Evolutionary conservation across 2,329 filamentous ascomycete genomes (phyloP).

Genomic region (Saccharata proteae): DNA sequence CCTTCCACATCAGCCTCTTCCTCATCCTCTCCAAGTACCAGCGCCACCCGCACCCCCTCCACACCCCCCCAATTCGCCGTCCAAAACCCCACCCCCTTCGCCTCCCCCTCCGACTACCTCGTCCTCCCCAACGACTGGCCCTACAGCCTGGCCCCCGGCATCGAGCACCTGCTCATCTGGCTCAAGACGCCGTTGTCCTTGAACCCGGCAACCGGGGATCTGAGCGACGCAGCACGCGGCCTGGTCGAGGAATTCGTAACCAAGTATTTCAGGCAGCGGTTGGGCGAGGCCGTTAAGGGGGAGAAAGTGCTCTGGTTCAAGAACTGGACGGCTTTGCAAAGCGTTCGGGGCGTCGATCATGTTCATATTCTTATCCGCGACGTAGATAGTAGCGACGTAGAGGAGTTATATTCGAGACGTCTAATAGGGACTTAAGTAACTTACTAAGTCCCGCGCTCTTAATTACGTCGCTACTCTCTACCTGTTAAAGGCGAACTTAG

Average conservation of each 20-base stretch:
- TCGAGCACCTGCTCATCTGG: conserved; percentile 47
- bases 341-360: conserved; percentile 46
- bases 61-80: conserved; percentile 23
- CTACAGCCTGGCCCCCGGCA: conserved; percentile 40
- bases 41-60: conserved; percentile 6
- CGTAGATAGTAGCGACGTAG: no score
- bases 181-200: conserved; percentile 21
- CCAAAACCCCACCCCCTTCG: conserved; percentile 40
- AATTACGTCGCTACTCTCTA: no score
- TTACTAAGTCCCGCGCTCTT: no score
- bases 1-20: no score
- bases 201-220: conserved; percentile 18
- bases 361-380: conserved; percentile 42
- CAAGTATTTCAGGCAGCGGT: conserved; percentile 2
- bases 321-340: conserved; percentile 50
- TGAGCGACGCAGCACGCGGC: conserved; percentile 18
- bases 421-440: no score
- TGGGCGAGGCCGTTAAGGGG: conserved; percentile 16
- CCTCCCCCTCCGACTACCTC: conserved; percentile 40
- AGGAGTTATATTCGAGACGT: no score
- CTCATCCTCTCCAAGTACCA: no score
- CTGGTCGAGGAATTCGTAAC: conserved; percentile 14
- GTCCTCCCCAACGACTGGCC: conserved; percentile 53
- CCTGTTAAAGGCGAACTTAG: no score
- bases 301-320: conserved; percentile 52